These are phyloP conservation scores for Funneliformis caledonium DNA, from an alignment of 371 early-diverging fungal species.

Conservation along the genomic window DNA sequence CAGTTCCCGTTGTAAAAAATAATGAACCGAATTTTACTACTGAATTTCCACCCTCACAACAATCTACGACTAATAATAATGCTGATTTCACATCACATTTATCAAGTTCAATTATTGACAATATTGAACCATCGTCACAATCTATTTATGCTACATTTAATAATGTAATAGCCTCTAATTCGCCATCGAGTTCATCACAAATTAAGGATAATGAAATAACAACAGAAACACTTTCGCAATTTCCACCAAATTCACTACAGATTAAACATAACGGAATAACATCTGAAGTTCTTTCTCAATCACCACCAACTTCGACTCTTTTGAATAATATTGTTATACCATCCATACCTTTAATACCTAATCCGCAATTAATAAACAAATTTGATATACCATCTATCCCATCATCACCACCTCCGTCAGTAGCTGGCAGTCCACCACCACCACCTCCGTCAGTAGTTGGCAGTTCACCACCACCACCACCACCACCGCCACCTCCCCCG, in stretches of 20 bases:
- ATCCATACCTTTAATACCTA: constrained; percentile 1
- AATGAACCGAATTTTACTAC: background rate
- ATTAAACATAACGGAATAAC: background rate
- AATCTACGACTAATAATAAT: constrained; percentile 34
- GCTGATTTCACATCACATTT: background rate
- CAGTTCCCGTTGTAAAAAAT: background rate
- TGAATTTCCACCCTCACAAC: constrained; percentile 13
- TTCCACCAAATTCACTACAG: constrained; percentile 1
- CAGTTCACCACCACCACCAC: constrained; percentile 43
- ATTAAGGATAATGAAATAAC: background rate
- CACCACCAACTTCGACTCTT: constrained; percentile 42
- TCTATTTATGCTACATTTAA: background rate
- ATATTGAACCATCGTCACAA: no score
- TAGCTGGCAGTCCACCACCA: no score
- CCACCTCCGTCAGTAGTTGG: constrained; percentile 38
- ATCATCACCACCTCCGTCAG: constrained; percentile 44
- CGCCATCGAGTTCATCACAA: background rate
- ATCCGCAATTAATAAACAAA: constrained; percentile 45
- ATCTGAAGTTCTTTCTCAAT: constrained; percentile 7
- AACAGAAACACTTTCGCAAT: background rate
- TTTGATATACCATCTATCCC: constrained; percentile 47
- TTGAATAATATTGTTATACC: background rate
- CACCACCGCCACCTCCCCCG: constrained; percentile 51
- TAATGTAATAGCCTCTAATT: background rate
- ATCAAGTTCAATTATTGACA: background rate